Conservation (phyloP, 108 stramenopile genomes). For the Skeletonema grethae region DNA sequence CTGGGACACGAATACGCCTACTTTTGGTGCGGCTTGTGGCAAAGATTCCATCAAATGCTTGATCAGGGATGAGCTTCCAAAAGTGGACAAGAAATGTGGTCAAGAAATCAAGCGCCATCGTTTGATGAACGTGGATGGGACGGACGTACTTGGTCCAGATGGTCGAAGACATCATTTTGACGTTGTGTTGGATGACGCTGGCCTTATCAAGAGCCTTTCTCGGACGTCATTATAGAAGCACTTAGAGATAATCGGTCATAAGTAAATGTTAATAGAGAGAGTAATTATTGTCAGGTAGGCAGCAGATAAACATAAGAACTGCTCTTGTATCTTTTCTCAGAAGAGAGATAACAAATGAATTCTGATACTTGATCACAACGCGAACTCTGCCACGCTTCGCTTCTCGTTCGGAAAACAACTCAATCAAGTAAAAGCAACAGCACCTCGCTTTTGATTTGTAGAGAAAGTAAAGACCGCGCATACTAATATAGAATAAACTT, state of each 20-base stretch:
- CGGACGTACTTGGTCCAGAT: constrained; percentile 28
- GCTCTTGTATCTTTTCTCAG: too few species aligned
- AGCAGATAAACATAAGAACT: too few species aligned
- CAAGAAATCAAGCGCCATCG: constrained; percentile 32
- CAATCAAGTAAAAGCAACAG: too few species aligned
- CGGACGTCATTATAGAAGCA: constrained; percentile 14
- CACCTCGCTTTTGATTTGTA: too few species aligned
- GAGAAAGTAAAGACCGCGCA: background rate
- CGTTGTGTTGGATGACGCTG: constrained; percentile 20
- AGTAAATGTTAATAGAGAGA: too few species aligned
- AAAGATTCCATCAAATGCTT: constrained; percentile 16
- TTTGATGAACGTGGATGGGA: constrained; percentile 5
- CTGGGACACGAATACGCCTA: constrained; percentile 30
- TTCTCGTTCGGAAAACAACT: too few species aligned
- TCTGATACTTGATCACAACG: too few species aligned
- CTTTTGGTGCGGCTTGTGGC: constrained; percentile 18
- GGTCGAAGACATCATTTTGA: constrained; percentile 27
- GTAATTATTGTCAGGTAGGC: too few species aligned
- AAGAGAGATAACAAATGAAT: too few species aligned
- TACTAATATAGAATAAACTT: background rate
- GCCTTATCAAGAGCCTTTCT: constrained; percentile 26
- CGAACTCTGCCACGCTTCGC: too few species aligned
- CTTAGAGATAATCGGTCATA: background rate
- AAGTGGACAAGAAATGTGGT: constrained; percentile 6
- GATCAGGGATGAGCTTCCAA: constrained; percentile 23